Base-by-base conservation (phyloP, 2,329 filamentous ascomycete species). In the Coniochaeta sp. region DNA sequence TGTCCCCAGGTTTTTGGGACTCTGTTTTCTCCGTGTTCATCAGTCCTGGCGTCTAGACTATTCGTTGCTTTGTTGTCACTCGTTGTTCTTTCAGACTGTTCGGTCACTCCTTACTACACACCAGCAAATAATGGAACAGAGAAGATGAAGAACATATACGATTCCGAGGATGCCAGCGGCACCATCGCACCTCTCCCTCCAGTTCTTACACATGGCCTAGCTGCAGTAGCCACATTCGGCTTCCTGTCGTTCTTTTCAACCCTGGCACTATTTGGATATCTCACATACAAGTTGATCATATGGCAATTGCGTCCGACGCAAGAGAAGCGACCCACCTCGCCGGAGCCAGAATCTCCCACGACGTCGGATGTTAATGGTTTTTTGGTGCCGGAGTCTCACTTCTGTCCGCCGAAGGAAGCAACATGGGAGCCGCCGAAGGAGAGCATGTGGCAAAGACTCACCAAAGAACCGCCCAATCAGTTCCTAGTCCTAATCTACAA, bases 401-500 rank as follows among this genome's bases (percentile, higher is more conserved):
- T 66, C 5, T 67, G 63, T 43, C 63, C 64, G 26, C 65, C 61
- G 47, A 64, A 60, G 34, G 64, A 65, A 16, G 62, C 62, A 8
- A 28, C 56, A 14, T 7, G 11, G 59, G 50, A 14, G 50, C 47
- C 19, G 36, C 28, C 38, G 3, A 60, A 58, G 33, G 61, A 65
- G 24, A 43, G 58, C 11, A 61, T 71, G 36, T 62, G 63, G 33
- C 54, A 62, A n/a, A 66, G 67, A 14, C 58, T 69, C 28, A 65
- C 68, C 58, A 70, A 68, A 43, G 71, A 74, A 22, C 73, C 76
- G 6, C 79, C 79, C 0, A 89, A 89, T 64, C 88, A 90, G 70
- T 88, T 89, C 67, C 78, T 89, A 31, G 76, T 90, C 0, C 77
- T 90, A 5, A 87, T 90, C 61, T 83, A 88, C 69, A 90, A 90